Evolutionary conservation across 306 rosid genomes (phyloP).

Genomic region (Adenanthera pavonina): DNA sequence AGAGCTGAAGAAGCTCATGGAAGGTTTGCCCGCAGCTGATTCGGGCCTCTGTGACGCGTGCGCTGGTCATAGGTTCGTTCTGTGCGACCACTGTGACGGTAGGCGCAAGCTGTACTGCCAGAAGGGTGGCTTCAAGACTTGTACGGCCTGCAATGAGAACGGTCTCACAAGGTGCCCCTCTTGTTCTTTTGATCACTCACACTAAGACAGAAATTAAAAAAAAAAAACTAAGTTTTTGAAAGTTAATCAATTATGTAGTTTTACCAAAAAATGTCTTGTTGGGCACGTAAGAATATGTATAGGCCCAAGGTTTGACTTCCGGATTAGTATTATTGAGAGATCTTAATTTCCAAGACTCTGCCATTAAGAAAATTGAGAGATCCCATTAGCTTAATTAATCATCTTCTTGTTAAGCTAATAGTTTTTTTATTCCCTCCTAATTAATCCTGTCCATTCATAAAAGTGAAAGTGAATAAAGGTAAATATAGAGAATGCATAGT

Average conservation of each 20-base stretch:
- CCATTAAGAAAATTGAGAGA: too few relatives aligned
- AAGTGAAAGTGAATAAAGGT: too few relatives aligned
- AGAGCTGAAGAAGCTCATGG: conserved; percentile 80
- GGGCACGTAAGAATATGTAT: conserved; percentile 35
- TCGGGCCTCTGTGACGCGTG: conserved; percentile 62
- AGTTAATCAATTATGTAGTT: conserved; percentile 37
- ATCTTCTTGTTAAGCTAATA: too few relatives aligned
- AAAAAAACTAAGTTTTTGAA: background rate
- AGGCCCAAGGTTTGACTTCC: conserved; percentile 22
- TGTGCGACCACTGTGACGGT: conserved; percentile 78
- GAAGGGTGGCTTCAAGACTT: conserved; percentile 65
- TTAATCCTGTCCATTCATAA: too few relatives aligned
- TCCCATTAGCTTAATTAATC: too few relatives aligned
- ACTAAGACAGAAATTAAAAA: background rate
- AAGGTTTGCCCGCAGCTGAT: conserved; percentile 65
- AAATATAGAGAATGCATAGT: too few relatives aligned
- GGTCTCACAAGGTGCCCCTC: conserved; percentile 86
- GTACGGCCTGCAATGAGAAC: conserved; percentile 74
- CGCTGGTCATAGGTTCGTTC: conserved; percentile 65
- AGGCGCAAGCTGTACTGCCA: conserved; percentile 69
- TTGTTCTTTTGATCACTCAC: conserved; percentile 50
- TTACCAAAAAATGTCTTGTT: background rate
- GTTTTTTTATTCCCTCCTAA: too few relatives aligned
- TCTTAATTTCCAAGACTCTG: too few relatives aligned
- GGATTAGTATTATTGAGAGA: background rate